Conservation (phyloP, 805 yeast species). For the Priceomyces fermenticarens region DNA sequence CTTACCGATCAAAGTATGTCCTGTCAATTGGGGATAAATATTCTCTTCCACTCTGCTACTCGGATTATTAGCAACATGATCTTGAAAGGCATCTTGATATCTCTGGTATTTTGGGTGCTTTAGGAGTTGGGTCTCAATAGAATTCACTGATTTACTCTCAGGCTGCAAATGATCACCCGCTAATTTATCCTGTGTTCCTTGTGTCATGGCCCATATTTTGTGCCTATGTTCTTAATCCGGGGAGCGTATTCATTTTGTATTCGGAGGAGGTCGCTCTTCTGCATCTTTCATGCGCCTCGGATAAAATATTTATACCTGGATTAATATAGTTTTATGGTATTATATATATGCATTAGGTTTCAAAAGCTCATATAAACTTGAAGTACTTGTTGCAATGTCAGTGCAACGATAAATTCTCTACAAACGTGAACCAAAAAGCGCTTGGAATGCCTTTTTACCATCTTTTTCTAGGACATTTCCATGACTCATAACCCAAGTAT, state of each 20-base stretch:
- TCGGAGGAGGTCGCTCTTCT: too few species aligned
- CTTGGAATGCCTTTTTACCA: constrained; percentile 26
- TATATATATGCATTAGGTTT: not conserved
- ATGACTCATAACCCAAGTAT: constrained; percentile 54
- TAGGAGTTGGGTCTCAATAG: not conserved
- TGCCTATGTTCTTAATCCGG: too few species aligned
- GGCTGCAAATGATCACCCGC: too few species aligned
- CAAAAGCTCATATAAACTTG: too few species aligned
- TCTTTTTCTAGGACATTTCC: constrained; percentile 52
- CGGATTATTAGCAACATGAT: constrained; percentile 12
- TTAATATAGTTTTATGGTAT: too few species aligned
- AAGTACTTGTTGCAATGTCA: too few species aligned
- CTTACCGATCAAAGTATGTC: constrained; percentile 30
- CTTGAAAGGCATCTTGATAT: constrained; percentile 9
- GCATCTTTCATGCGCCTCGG: too few species aligned
- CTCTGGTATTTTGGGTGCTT: constrained; percentile 9
- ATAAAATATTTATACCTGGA: too few species aligned
- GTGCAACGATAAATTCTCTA: not conserved
- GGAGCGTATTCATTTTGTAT: too few species aligned
- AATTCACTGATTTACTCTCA: too few species aligned
- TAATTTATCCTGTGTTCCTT: too few species aligned
- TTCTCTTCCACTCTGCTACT: constrained; percentile 20
- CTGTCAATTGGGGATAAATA: constrained; percentile 35
- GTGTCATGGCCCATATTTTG: too few species aligned
- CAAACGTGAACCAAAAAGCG: constrained; percentile 9